Base-by-base conservation (phyloP, 192 early-diverging fungal species). In the Gigaspora rosea region DNA sequence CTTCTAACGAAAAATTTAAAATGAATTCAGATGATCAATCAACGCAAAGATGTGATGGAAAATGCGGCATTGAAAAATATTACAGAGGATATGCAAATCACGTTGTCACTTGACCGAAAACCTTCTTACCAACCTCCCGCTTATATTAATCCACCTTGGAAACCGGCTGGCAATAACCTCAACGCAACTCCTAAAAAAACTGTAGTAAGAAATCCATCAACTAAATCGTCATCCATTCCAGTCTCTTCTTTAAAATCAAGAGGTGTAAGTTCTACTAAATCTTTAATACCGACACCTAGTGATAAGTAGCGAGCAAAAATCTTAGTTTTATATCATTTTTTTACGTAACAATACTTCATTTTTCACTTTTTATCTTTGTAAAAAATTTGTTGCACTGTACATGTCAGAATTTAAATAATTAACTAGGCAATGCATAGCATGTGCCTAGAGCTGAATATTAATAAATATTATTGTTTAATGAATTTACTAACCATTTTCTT, bases 121-220 rank as follows among this genome's bases (percentile, higher is more conserved):
- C 16, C 9, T 52, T 18, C 0, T 22, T 76, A 76, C 66, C 75
- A 76, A 12, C 75, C 62, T 4, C 75, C 75, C 18, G 35, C 49
- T 6, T 67, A 20, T 57, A 76, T 76, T 56, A 76, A 76, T 65
- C 75, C 75, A 35, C 75, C 75, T 20, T 76, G 75, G 75, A 76
- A 67, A 52, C 75, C 75, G 36, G 49, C 50, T 27, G 75, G 75
- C 22, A 61, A 32, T 22, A 73, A 33, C 18, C 57, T 20, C 18
- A 32, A 10, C 22, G 27, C 41, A 48, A 47, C 11, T 20, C 18
- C 22, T 48, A 70, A 49, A 52, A 51, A 32, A 9, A 2, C 69
- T 7, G 12, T 7, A 35, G 69, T 22, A 20, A 54, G 32, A 56
- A 48, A 35, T 22, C 8, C 16, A 69, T 6, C 20, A 4, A 69